phyloP scores from a whole-genome alignment of 495 filamentous ascomycete genomes.

The Talaromyces nanjingensis region DNA sequence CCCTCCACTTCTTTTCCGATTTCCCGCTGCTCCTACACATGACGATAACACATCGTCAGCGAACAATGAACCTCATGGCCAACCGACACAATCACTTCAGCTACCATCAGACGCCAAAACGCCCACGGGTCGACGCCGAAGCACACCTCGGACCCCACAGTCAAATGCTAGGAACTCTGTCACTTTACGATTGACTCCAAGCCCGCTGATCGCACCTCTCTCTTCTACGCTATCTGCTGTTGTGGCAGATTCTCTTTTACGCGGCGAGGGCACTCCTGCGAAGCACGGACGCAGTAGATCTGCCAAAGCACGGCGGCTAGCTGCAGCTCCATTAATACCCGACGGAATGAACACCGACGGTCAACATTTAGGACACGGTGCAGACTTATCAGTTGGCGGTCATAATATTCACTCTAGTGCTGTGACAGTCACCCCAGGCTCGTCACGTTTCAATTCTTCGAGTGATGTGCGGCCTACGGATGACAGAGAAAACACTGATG shows the following conservation, averaged over 20 bases:
- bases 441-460: conserved; percentile 19
- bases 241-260: conserved; percentile 54
- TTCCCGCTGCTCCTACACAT: conserved; percentile 29
- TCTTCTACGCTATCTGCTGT: conserved; percentile 51
- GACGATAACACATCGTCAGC: conserved; percentile 17
- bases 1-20: conserved; percentile 35
- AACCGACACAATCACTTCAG: conserved; percentile 14
- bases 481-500: conserved; percentile 18
- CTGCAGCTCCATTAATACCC: background rate
- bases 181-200: conserved; percentile 39
- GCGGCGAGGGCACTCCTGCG: conserved; percentile 38
- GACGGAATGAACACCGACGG: conserved; percentile 13
- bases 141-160: conserved; percentile 29
- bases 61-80: background rate
- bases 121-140: conserved; percentile 14
- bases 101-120: conserved; percentile 9
- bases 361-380: conserved; percentile 9
- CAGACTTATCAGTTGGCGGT: conserved; percentile 12
- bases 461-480: conserved; percentile 19
- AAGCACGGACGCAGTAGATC: conserved; percentile 3
- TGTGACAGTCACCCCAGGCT: conserved; percentile 3
- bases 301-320: background rate
- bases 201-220: conserved; percentile 42
- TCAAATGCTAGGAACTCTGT: conserved; percentile 29
- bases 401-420: conserved; percentile 12